phyloP scores from a whole-genome alignment of 176 grass and related monocot genomes.

The Rhipidocladum racemiflorum region DNA sequence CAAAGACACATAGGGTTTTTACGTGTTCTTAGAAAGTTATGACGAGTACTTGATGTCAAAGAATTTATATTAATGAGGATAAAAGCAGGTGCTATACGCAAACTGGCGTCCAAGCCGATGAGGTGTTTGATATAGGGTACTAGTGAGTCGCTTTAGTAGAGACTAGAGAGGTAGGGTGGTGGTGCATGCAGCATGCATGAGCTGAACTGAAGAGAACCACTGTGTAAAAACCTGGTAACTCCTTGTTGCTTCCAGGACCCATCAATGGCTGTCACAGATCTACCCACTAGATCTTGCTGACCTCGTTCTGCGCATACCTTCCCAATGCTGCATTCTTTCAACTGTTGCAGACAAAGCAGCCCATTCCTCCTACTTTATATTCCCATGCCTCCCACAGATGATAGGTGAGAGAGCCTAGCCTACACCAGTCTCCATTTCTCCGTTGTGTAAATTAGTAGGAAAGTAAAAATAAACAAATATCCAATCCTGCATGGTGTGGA shows the following conservation, averaged over 20 bases:
- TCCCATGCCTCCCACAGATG: background rate
- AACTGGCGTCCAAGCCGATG: no score
- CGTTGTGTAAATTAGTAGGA: background rate
- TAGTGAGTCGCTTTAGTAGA: background rate
- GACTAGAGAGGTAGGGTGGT: background rate
- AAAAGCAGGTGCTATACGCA: no score
- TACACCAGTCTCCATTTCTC: background rate
- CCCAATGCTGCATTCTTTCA: slow-evolving; percentile 29
- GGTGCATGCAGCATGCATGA: background rate
- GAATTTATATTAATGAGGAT: background rate
- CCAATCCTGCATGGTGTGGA: background rate
- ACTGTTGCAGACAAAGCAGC: slow-evolving; percentile 28
- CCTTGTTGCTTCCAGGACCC: slow-evolving; percentile 7
- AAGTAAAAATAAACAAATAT: background rate
- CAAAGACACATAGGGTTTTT: no score
- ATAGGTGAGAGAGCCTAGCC: background rate
- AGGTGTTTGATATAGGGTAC: background rate
- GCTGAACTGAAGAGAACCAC: background rate
- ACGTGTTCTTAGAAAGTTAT: no score
- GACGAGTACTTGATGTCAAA: background rate
- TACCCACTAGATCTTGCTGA: slow-evolving; percentile 79
- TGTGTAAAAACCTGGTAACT: slow-evolving; percentile 8
- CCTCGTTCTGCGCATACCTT: slow-evolving; percentile 37
- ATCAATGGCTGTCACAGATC: slow-evolving; percentile 49
- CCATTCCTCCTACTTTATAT: slow-evolving; percentile 21